phyloP scores from a whole-genome alignment of 306 rosid species.

The Pterocarpus macrocarpus region DNA sequence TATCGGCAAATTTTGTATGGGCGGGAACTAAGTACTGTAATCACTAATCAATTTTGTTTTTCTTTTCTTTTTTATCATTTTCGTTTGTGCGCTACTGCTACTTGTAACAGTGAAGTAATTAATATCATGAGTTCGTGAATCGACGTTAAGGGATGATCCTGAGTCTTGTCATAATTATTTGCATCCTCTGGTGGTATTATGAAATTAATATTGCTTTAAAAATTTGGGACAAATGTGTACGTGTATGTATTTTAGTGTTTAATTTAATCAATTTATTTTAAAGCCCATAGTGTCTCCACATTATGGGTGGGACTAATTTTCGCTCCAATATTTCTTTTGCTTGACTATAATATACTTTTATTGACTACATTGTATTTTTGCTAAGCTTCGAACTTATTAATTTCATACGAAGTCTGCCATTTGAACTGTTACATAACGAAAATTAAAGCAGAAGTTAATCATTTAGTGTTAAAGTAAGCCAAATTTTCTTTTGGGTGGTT shows the following conservation, averaged over 20 bases:
- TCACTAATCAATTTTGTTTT: background rate
- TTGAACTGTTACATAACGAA: background rate
- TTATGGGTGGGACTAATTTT: background rate
- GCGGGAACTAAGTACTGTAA: constrained; percentile 42
- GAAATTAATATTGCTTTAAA: background rate
- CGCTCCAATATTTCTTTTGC: background rate
- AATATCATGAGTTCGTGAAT: background rate
- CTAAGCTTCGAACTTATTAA: no score
- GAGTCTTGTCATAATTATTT: background rate
- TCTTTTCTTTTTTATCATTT: background rate
- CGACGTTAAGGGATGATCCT: background rate
- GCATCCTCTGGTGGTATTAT: no score
- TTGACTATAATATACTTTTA: background rate
- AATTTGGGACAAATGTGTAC: background rate
- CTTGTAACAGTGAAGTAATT: constrained; percentile 13
- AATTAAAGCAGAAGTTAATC: background rate
- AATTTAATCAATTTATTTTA: background rate
- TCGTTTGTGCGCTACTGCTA: background rate
- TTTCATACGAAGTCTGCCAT: background rate
- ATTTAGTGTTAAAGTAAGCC: background rate
- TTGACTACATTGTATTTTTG: no score
- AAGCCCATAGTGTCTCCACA: no score
- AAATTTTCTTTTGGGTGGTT: background rate
- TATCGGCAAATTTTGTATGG: constrained; percentile 64
- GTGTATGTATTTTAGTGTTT: background rate